Conservation (phyloP, 495 filamentous ascomycete genomes). For the Thozetella sp. region DNA sequence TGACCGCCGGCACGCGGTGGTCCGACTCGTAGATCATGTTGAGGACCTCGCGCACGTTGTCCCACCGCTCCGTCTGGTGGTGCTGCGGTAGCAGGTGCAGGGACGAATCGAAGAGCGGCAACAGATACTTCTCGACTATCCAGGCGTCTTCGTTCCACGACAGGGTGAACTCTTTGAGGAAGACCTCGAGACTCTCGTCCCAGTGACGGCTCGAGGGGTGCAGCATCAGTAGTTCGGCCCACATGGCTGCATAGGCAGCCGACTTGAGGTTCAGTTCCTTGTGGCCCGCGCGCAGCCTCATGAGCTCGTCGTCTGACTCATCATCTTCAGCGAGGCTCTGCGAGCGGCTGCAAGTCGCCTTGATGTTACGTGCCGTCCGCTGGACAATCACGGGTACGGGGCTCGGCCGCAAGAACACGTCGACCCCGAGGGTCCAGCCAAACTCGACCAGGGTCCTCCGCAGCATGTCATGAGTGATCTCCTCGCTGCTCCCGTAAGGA, state of each 20-base stretch:
- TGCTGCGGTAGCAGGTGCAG: slow-evolving; percentile 13
- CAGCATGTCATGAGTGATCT: slow-evolving; percentile 62
- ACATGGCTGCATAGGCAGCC: slow-evolving; percentile 76
- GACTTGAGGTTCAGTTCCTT: slow-evolving; percentile 58
- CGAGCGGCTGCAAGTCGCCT: slow-evolving; percentile 44
- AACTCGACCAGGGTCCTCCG: slow-evolving; percentile 61
- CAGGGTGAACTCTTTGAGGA: slow-evolving; percentile 67
- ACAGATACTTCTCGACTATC: slow-evolving; percentile 65
- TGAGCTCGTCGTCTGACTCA: slow-evolving; percentile 19
- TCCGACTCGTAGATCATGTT: slow-evolving; percentile 63
- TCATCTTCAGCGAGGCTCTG: slow-evolving; percentile 9
- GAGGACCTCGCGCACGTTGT: slow-evolving; percentile 45
- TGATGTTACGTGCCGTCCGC: slow-evolving; percentile 80
- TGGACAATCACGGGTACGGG: slow-evolving; percentile 67
- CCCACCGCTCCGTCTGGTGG: slow-evolving; percentile 17
- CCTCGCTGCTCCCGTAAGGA: slow-evolving; percentile 71
- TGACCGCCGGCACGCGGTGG: slow-evolving; percentile 56
- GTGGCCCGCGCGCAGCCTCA: slow-evolving; percentile 35
- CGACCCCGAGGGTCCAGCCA: slow-evolving; percentile 59
- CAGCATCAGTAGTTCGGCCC: slow-evolving; percentile 71
- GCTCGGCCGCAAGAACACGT: slow-evolving; percentile 60
- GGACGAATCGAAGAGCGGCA: slow-evolving; percentile 54
- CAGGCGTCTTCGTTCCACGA: slow-evolving; percentile 71
- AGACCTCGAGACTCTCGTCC: slow-evolving; percentile 53
- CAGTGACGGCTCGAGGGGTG: slow-evolving; percentile 35